Conservation (phyloP, 306 rosid species). For the Prunus mira region DNA sequence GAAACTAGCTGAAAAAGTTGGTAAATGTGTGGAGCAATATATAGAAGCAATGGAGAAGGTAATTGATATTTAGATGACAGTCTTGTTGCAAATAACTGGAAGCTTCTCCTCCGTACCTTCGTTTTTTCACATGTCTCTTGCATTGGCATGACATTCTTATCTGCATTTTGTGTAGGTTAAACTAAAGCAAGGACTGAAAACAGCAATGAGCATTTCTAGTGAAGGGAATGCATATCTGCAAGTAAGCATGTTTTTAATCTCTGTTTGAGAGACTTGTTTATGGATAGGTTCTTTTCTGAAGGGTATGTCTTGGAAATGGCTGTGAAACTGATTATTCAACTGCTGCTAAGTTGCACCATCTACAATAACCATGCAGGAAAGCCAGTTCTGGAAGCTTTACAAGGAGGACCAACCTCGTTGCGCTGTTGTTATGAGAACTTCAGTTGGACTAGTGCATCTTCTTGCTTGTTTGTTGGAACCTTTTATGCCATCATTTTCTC, state of each 20-base stretch:
- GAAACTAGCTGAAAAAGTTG: constrained; percentile 59
- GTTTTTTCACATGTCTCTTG: constrained; percentile 8
- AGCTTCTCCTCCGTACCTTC: background rate
- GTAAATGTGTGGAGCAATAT: constrained; percentile 66
- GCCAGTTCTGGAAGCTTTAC: constrained; percentile 88
- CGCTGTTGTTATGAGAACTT: constrained; percentile 74
- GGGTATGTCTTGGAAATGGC: background rate
- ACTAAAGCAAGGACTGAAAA: constrained; percentile 87
- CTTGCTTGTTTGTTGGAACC: constrained; percentile 91
- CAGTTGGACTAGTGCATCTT: constrained; percentile 79
- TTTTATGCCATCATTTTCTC: constrained; percentile 83
- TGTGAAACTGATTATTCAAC: background rate
- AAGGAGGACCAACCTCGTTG: constrained; percentile 74
- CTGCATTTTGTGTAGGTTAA: constrained; percentile 56
- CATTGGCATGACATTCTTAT: background rate
- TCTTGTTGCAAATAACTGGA: background rate
- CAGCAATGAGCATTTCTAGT: constrained; percentile 79
- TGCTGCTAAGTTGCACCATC: background rate
- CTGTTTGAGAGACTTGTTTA: background rate
- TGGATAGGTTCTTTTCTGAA: background rate
- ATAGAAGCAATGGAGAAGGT: constrained; percentile 97
- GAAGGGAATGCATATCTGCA: constrained; percentile 92
- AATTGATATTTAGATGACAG: background rate
- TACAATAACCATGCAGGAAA: constrained; percentile 41
- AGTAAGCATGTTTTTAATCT: constrained; percentile 40